A percentile compares a stretch with the other conserved stretches of the same genome.
Conservation (phyloP, 495 filamentous ascomycete species). For the Lophiostoma macrostomum region DNA sequence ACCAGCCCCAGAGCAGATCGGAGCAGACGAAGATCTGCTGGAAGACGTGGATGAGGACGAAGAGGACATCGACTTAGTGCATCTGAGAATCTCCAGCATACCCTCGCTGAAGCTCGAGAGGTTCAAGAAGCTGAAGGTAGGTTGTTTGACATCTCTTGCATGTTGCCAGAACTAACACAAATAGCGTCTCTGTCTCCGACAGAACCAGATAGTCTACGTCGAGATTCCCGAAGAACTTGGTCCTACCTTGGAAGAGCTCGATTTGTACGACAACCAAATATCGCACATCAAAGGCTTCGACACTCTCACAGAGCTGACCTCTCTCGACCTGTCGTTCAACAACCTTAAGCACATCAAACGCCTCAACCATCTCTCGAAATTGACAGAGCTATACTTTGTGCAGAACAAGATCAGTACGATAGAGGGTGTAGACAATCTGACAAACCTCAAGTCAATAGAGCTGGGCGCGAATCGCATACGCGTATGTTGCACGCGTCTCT, state of each 20-base stretch:
- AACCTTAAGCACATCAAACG: slow-evolving; percentile 99
- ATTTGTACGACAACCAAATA: slow-evolving; percentile 98
- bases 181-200: slow-evolving; percentile 86
- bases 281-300: slow-evolving; percentile 82
- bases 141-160: not conserved
- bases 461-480: slow-evolving; percentile 88
- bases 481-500: slow-evolving; percentile 39
- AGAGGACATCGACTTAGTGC: slow-evolving; percentile 85
- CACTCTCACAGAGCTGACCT: slow-evolving; percentile 66
- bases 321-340: slow-evolving; percentile 93
- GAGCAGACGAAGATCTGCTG: slow-evolving; percentile 53
- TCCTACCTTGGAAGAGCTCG: slow-evolving; percentile 71
- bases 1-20: slow-evolving; percentile 56
- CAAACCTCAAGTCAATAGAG: slow-evolving; percentile 75
- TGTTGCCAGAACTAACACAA: slow-evolving; percentile 1
- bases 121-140: slow-evolving; percentile 69
- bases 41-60: slow-evolving; percentile 17
- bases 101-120: slow-evolving; percentile 73
- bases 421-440: slow-evolving; percentile 75
- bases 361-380: slow-evolving; percentile 69
- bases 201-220: slow-evolving; percentile 83
- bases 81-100: slow-evolving; percentile 79
- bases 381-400: slow-evolving; percentile 88
- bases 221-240: slow-evolving; percentile 64
- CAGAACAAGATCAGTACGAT: slow-evolving; percentile 90